Percentiles rank a stretch among this genome's conserved stretches.
Conservation (phyloP, 768 basidiomycete species). For the Psilocybe cyanescens region DNA sequence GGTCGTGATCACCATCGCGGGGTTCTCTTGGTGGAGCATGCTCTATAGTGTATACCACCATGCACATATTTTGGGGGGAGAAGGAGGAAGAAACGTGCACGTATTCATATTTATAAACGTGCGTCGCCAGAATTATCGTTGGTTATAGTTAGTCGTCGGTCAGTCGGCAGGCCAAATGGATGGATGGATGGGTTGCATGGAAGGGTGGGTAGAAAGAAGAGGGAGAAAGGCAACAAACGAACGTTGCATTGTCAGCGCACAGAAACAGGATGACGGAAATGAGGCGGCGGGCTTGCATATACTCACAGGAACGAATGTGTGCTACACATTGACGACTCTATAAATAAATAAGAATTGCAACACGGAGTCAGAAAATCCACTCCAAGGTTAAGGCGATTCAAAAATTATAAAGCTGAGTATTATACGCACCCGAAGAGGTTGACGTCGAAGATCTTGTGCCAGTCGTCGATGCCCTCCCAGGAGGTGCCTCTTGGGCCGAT, state of each 20-base stretch:
- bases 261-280: too few relatives aligned
- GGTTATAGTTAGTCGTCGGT: too few relatives aligned
- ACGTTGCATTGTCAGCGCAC: too few relatives aligned
- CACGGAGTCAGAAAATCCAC: too few relatives aligned
- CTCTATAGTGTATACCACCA: constrained; percentile 36
- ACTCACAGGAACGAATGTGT: constrained; percentile 77
- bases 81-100: too few relatives aligned
- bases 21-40: constrained; percentile 86
- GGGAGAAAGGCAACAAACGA: neutral
- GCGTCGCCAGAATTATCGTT: too few relatives aligned
- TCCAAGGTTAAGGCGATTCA: too few relatives aligned
- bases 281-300: too few relatives aligned
- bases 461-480: constrained; percentile 71
- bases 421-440: constrained; percentile 76
- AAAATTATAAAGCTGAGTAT: too few relatives aligned
- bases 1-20: constrained; percentile 81
- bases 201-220: neutral
- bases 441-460: constrained; percentile 73
- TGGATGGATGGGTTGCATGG: neutral
- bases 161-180: neutral
- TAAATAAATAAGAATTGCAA: neutral
- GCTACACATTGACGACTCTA: constrained; percentile 83
- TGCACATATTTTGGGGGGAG: too few relatives aligned
- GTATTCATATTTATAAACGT: too few relatives aligned
- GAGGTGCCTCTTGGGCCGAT: constrained; percentile 65